Evolutionary conservation across 176 grass and related monocot genomes (phyloP), one percentile per base, ranked within the genome.

Genomic region (Olyra latifolia): DNA sequence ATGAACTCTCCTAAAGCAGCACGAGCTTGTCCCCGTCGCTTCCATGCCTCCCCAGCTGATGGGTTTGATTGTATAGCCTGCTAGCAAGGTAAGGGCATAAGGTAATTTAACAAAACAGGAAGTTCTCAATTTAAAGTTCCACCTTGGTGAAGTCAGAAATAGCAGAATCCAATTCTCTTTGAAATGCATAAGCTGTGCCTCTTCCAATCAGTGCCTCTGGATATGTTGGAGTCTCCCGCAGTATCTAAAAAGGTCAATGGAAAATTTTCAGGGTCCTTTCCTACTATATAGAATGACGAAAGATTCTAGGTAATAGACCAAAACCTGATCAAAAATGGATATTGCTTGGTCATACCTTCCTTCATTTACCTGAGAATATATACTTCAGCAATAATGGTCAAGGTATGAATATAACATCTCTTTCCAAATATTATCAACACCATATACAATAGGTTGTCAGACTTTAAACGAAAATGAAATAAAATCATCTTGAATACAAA

Each of bases 71-170:
- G 86, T 85, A 98, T 95, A 88, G 96, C 96, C 96, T 98, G 77
- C 52, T 40, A 88, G 29, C 22, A 61, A 85, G 10, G 22, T 35
- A 81, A 86, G 62, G 22, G 15, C 15, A 62, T 42, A 78, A 83
- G 62, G 27, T 41, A 16, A 85, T 71, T 83, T 80, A 28, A 73
- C 48, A 20, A 46, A 40, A 45, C 35, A 40, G 27, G 24, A 52
- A 12, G 6, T 27, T 69, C 28, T 77, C n/a, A 47, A 54, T 71
- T 65, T 32, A 78, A 57, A 83, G 47, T 58, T 80, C 32, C 80
- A 95, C 96, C 92, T 89, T 93, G 75, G 90, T 95, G 78, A 98
- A 98, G 81, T 98, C 96, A 73, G 92, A 91, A 89, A 98, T 95
- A 81, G 96, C 96, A 89, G 89, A 85, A 78, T 95, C 90, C 53